Evolutionary conservation across 2,329 filamentous ascomycete genomes (phyloP).

Genomic region (Ophioceras dolichostomum): DNA sequence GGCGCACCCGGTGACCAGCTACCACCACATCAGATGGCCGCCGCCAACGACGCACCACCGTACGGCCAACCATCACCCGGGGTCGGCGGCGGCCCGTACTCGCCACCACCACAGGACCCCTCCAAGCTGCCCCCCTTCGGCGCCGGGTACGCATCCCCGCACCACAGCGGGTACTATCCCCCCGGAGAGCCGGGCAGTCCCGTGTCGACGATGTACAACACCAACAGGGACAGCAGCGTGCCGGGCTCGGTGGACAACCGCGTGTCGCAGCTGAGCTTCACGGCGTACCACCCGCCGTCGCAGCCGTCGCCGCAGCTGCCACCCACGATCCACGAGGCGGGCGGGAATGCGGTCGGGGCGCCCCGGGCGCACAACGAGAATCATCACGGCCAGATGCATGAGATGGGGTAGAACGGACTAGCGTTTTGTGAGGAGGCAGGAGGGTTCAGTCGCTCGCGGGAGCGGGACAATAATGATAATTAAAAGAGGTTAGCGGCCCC

Average conservation of each 20-base stretch:
- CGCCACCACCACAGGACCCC: background rate
- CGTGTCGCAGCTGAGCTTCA: constrained; percentile 1
- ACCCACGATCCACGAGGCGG: constrained; percentile 24
- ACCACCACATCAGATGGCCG: background rate
- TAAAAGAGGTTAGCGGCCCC: no score
- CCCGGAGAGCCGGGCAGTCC: no score
- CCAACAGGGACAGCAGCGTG: background rate
- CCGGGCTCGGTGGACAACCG: background rate
- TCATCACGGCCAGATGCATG: constrained; percentile 26
- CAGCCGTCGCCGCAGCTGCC: no score
- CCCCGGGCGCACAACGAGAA: constrained; percentile 15
- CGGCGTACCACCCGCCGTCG: constrained; percentile 4
- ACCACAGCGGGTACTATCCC: no score
- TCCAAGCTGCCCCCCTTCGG: background rate
- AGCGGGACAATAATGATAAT: no score
- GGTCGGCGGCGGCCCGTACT: background rate
- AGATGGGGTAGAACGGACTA: constrained; percentile 17
- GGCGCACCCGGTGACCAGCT: background rate
- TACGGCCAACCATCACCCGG: background rate
- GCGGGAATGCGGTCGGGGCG: constrained; percentile 17
- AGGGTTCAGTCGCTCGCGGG: background rate
- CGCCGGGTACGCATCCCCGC: background rate
- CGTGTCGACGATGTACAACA: no score
- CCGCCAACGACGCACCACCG: constrained; percentile 20
- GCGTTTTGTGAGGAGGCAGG: background rate